Evolutionary conservation across 108 stramenopile species (phyloP).

Genomic region (Parietichytrium sp.): DNA sequence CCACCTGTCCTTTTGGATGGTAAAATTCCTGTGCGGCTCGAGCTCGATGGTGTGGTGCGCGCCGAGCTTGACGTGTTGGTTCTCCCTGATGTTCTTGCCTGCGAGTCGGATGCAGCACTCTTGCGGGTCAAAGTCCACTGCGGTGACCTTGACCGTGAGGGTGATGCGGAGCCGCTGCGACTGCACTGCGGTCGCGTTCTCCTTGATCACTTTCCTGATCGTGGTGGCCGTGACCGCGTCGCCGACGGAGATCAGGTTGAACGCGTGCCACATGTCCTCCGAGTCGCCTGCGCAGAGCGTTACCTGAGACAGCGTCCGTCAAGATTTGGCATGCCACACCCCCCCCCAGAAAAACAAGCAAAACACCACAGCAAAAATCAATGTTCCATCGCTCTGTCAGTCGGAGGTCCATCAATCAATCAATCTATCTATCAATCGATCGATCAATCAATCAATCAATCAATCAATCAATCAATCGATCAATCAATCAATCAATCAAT

Average conservation of each 20-base stretch:
- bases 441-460: no score
- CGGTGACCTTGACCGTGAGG: constrained; percentile 83
- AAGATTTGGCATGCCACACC: no score
- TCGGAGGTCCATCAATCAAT: no score
- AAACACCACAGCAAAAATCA: no score
- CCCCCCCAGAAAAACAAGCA: no score
- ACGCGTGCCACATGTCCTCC: constrained; percentile 96
- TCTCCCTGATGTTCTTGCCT: constrained; percentile 75
- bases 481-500: no score
- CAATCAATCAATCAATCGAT: no score
- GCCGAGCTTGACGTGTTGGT: constrained; percentile 81
- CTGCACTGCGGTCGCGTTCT: constrained; percentile 1
- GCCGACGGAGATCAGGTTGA: constrained; percentile 80
- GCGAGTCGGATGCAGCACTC: constrained; percentile 76
- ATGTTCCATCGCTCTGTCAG: no score
- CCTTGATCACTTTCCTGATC: constrained; percentile 80
- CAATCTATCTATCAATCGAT: no score
- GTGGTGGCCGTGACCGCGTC: constrained; percentile 87
- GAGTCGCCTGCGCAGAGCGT: constrained; percentile 80
- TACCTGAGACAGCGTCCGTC: no score
- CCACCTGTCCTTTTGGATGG: constrained; percentile 88
- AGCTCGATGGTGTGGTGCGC: constrained; percentile 89
- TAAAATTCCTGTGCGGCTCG: constrained; percentile 72
- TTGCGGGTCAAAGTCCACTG: constrained; percentile 85
- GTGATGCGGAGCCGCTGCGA: constrained; percentile 79